phyloP scores from a whole-genome alignment of 2,329 filamentous ascomycete species.

The Sclerotinia borealis region DNA sequence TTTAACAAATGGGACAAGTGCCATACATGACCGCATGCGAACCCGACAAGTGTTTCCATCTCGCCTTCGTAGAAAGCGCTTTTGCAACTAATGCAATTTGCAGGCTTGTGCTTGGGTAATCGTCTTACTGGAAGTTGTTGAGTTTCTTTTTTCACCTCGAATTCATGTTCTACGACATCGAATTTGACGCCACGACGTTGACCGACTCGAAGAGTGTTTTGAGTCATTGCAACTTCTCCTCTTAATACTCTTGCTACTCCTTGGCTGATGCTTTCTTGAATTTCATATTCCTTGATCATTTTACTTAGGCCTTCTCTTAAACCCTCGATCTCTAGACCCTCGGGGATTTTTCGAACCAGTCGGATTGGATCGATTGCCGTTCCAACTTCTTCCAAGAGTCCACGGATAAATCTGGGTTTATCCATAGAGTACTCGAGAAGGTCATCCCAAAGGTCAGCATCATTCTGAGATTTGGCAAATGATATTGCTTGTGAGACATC shows the following conservation, averaged over 20 bases:
- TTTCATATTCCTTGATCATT: slow-evolving; percentile 92
- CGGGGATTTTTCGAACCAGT: slow-evolving; percentile 83
- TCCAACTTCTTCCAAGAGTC: slow-evolving; percentile 85
- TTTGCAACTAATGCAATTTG: slow-evolving; percentile 54
- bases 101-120: slow-evolving; percentile 35
- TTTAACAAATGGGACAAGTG: slow-evolving; percentile 67
- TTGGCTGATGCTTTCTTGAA: slow-evolving; percentile 86
- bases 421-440: slow-evolving; percentile 95
- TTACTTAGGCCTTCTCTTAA: slow-evolving; percentile 80
- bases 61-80: slow-evolving; percentile 55
- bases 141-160: slow-evolving; percentile 15
- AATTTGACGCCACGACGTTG: slow-evolving; percentile 87
- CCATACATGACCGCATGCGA: slow-evolving; percentile 77
- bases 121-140: slow-evolving; percentile 11
- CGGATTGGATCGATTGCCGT: slow-evolving; percentile 90
- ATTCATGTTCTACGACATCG: slow-evolving; percentile 52
- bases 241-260: slow-evolving; percentile 82
- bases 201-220: slow-evolving; percentile 72
- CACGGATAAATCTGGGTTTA: slow-evolving; percentile 89
- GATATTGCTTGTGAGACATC: slow-evolving; percentile 90
- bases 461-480: slow-evolving; percentile 90
- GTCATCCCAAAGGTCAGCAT: slow-evolving; percentile 91
- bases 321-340: slow-evolving; percentile 87
- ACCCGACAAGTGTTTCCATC: slow-evolving; percentile 68
- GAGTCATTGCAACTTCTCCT: slow-evolving; percentile 79